Evolutionary conservation across 768 basidiomycete species (phyloP), one percentile per base, ranked within the genome.

Genomic region (Amanita pseudoporphyria): DNA sequence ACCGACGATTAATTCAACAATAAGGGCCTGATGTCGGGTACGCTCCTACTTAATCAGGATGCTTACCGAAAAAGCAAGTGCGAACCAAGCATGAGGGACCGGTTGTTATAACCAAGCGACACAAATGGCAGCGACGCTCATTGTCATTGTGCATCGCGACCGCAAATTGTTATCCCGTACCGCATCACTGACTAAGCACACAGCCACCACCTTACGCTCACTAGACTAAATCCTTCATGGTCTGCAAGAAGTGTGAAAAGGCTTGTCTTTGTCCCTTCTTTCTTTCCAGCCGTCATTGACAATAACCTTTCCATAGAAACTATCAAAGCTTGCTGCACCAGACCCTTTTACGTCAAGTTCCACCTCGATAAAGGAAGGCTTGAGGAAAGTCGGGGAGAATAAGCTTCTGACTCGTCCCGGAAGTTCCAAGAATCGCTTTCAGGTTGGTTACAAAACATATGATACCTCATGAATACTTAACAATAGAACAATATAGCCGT

Each of bases 321-420:
- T 89, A 48, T 90, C 87, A 51, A 91, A 87, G 65, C 76, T 92
- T 39, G 89, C 89, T 49, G 89, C 89, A 3, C 90, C 89, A 41
- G 89, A 92, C 68, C 89, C 89, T 35, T 92, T 90, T 67, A 76
- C 73, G 28, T 75, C 87, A 9, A 82, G 83, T 40, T 81, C 84
- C 2, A 67, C 68, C 44, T 79, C 81, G 54, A 84, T 89, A 67
- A 89, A 84, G 68, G 83, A 84, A 14, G 87, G 87, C 42, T 77
- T 81, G 26, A 76, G 89, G 54, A 89, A 77, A 65, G 77, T 91
- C 35, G 86, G 84, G 53, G 88, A 87, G 72, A 91, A 90, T 70
- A 89, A 89, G 70, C 77, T 90, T 24, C 69, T 87, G 39, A 70
- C 71, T 47, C 74, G 83, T 31, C 82, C 82, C 26, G 83, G 82